A percentile compares a stretch with the other conserved stretches of the same genome.
phyloP scores from a whole-genome alignment of 1,284 basidiomycete species.

The Cryptococcus floricola region DNA sequence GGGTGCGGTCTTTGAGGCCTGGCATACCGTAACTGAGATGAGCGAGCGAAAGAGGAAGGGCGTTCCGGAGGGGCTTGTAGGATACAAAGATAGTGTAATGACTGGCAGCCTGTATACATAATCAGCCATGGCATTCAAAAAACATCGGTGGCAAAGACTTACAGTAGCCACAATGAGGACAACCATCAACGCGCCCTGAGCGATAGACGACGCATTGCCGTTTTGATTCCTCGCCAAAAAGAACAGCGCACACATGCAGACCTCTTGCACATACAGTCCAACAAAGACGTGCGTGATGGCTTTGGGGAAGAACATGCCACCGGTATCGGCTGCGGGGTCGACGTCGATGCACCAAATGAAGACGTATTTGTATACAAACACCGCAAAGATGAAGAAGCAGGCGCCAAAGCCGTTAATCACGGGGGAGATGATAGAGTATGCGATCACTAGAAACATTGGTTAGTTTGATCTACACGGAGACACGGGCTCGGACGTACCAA shows the following conservation, averaged over 20 bases:
- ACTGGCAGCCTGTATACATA: conserved; percentile 57
- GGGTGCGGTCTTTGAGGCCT: conserved; percentile 29
- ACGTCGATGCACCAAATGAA: conserved; percentile 76
- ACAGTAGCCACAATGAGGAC: conserved; percentile 76
- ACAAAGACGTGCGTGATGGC: conserved; percentile 90
- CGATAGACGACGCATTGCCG: conserved; percentile 57
- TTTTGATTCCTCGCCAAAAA: conserved; percentile 68
- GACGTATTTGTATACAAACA: conserved; percentile 81
- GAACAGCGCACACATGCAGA: conserved; percentile 80
- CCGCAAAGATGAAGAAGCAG: conserved; percentile 78
- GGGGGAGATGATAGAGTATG: conserved; percentile 88
- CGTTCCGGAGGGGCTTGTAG: conserved; percentile 54
- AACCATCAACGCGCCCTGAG: conserved; percentile 76
- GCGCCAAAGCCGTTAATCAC: conserved; percentile 88
- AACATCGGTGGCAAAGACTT: conserved; percentile 30
- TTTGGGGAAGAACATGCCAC: conserved; percentile 91
- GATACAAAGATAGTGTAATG: conserved; percentile 65
- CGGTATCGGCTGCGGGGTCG: conserved; percentile 72
- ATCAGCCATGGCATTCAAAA: not conserved
- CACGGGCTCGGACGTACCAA: conserved; percentile 56
- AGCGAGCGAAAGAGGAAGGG: conserved; percentile 72
- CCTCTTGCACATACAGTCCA: conserved; percentile 77
- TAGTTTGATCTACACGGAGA: not conserved
- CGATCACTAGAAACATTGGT: conserved; percentile 55
- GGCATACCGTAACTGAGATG: conserved; percentile 60